Base-by-base conservation (phyloP, 345 rosid genomes). In the Aurinia saxatilis region DNA sequence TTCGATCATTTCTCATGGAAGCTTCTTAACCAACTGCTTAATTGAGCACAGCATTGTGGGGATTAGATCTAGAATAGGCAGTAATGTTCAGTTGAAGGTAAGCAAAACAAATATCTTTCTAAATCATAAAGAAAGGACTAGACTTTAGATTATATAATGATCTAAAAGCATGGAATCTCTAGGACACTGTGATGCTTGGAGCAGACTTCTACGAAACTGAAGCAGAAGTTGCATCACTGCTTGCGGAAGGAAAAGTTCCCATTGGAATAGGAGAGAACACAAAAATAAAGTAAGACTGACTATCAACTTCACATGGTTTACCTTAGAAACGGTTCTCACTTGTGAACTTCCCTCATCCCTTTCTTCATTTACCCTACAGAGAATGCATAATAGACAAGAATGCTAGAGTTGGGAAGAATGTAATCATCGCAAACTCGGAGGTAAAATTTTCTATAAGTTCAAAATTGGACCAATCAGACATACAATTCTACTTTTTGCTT, bases 111-210 rank as follows among this genome's bases (percentile, higher is more conserved):
- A 10, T 11, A 34, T n/a, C 7, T 18, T 38, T 46, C 58, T 52
- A 42, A 46, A 37, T 31, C 57, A 53, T 10, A 60, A 44, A 12
- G 54, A 47, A 52, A 34, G 34, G 39, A n/a, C 7, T 17, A 40
- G 23, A 25, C 23, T 45, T 23, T 46, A 38, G 44, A 47, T 6
- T 38, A 21, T 41, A 39, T 15, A 12, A 54, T 62, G 63, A 70
- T 38, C 57, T 55, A 63, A 61, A 63, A 18, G 9, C 10, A 65
- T 57, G 61, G 42, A 58, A 57, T 50, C 45, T 71, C n/a, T 58
- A 89, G 96, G 98, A 92, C 57, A 87, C 93, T 1, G 84, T 84
- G 66, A 87, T 92, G 95, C 89, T 92, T 27, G 99, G 99, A 10
- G 99, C 95, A 2, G 96, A 89, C 57, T 85, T 58, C 67, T 87